Percentiles rank a stretch among this genome's conserved stretches.
These are phyloP conservation scores for Penicillium sp. DNA, from an alignment of 2,329 filamentous ascomycete species.

Conservation along the genomic window DNA sequence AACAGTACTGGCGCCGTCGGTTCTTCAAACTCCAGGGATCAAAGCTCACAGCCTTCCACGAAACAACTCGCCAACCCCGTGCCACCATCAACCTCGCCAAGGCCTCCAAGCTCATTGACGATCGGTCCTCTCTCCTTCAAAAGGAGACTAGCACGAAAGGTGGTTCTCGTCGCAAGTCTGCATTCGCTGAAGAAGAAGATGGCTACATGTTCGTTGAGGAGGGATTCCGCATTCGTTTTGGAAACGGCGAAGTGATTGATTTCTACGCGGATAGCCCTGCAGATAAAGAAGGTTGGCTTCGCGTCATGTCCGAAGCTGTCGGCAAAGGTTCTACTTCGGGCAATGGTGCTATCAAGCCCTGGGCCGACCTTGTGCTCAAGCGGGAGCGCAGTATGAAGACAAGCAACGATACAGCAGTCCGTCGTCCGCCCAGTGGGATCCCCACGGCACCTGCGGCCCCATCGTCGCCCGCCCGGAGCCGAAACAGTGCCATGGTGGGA, in stretches of 20 bases:
- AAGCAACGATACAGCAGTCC: slow-evolving; percentile 32
- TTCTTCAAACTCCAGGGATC: slow-evolving; percentile 93
- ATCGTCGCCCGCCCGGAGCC: slow-evolving; percentile 26
- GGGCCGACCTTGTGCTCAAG: slow-evolving; percentile 61
- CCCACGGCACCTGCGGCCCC: slow-evolving; percentile 18
- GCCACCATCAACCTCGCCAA: slow-evolving; percentile 96
- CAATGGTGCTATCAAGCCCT: slow-evolving; percentile 52
- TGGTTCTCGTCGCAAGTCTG: slow-evolving; percentile 82
- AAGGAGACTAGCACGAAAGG: slow-evolving; percentile 75
- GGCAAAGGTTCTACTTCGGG: slow-evolving; percentile 53
- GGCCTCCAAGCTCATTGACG: slow-evolving; percentile 88
- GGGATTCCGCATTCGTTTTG: slow-evolving; percentile 97
- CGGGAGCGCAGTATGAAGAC: slow-evolving; percentile 43
- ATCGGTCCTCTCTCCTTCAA: slow-evolving; percentile 77
- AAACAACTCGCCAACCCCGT: slow-evolving; percentile 89
- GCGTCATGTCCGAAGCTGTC: slow-evolving; percentile 70
- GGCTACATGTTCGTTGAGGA: slow-evolving; percentile 99
- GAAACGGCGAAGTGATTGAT: slow-evolving; percentile 96
- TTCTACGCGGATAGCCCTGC: slow-evolving; percentile 89
- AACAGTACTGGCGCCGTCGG: slow-evolving; percentile 90
- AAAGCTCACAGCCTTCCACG: slow-evolving; percentile 93
- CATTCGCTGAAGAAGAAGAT: slow-evolving; percentile 96
- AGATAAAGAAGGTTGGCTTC: slow-evolving; percentile 95
- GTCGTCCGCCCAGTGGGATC: slow-evolving; percentile 21
- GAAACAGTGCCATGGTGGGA: slow-evolving; percentile 21